Evolutionary conservation across 2,329 filamentous ascomycete species (phyloP), one percentile per base, ranked within the genome.

Genomic region (Acrocalymma vagum): DNA sequence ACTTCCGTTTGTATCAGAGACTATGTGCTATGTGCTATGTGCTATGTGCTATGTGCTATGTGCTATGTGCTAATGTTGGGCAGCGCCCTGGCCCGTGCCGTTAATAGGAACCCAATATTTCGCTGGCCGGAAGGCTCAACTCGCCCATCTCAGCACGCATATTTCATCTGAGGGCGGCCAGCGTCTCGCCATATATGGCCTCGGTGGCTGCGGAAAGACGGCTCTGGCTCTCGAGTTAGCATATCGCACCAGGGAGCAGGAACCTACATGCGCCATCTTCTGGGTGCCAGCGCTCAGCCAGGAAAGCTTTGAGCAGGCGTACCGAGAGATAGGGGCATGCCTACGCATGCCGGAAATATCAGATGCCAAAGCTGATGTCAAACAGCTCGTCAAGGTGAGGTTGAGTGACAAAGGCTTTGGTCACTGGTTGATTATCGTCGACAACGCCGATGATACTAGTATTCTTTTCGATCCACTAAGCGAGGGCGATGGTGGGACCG

Each of bases 351-450:
- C 20, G 2, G 13, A 17, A 17, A 38, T 38, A n/a, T 10, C 26
- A 10, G 14, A 29, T 15, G 13, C 26, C 8, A 56, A 65, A 7
- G 56, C 53, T 0, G 63, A 76, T 35, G 36, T 70, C 3, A 71
- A 63, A 16, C 11, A 16, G 5, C 52, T 72, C 1, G 63, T 76
- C 2, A 69, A 69, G 16, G 21, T 18, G 5, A 48, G 51, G 8
- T 41, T 76, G 2, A 63, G 56, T 18, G 28, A 46, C 6, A 45
- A 58, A 11, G 42, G 22, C n/a, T 10, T 37, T 36, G 0, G 56
- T 1, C 45, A 41, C 1, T 76, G 71, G 74, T 53, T 77, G 1
- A 28, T 76, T 15, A 54, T 77, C 18, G 26, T 77, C 11, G 72
- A 77, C 37, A 76, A 75, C 30, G 69, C 67, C 10, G 71, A 77